These are phyloP conservation scores for Didymella lethalis DNA, from an alignment of 2,329 filamentous ascomycete species.

Conservation along the genomic window DNA sequence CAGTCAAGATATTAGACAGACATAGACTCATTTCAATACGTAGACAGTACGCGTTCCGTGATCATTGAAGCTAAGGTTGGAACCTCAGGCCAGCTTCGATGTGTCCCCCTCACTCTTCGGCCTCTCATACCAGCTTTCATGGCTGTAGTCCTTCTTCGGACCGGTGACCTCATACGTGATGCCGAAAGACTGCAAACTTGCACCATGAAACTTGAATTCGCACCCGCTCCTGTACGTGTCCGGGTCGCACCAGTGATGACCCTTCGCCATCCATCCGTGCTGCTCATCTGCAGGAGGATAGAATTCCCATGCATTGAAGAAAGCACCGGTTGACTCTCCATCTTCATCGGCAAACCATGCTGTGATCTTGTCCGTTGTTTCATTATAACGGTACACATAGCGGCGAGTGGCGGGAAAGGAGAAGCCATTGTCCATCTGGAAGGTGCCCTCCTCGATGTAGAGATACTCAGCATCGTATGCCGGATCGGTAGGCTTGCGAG, in stretches of 20 bases:
- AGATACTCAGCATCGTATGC: slow-evolving; percentile 65
- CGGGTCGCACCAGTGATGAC: slow-evolving; percentile 73
- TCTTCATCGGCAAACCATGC: slow-evolving; percentile 79
- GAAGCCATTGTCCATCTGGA: slow-evolving; percentile 64
- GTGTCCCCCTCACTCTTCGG: slow-evolving; percentile 2
- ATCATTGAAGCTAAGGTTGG: background rate
- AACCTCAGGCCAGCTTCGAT: background rate
- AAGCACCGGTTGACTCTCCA: slow-evolving; percentile 73
- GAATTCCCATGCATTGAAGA: slow-evolving; percentile 79
- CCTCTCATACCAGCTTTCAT: slow-evolving; percentile 50
- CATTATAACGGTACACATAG: slow-evolving; percentile 77
- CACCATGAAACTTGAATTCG: slow-evolving; percentile 63
- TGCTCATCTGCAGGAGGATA: slow-evolving; percentile 42
- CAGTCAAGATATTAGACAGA: background rate
- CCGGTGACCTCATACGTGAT: slow-evolving; percentile 73
- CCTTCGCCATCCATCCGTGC: slow-evolving; percentile 68
- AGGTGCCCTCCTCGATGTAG: slow-evolving; percentile 71
- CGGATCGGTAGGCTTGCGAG: slow-evolving; percentile 63
- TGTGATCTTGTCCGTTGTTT: slow-evolving; percentile 66
- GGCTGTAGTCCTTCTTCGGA: slow-evolving; percentile 75
- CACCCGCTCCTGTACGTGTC: slow-evolving; percentile 77
- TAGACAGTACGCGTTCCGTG: background rate
- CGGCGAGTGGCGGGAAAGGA: slow-evolving; percentile 68
- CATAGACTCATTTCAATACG: background rate
- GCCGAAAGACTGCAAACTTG: slow-evolving; percentile 37